Conservation (phyloP, 176 grass and related monocot species). For the Aegilops tauschii region DNA sequence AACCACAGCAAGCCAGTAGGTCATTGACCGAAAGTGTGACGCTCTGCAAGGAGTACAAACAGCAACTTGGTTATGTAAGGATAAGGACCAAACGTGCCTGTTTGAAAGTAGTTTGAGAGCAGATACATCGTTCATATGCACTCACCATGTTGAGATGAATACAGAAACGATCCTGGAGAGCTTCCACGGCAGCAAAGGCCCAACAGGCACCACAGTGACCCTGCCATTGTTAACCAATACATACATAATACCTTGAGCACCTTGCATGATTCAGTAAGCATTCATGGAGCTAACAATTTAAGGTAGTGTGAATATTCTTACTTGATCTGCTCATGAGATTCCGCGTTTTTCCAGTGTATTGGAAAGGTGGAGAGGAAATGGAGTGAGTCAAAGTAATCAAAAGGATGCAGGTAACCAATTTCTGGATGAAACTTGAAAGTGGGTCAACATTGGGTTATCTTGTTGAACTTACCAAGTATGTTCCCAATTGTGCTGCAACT, state of each 20-base stretch:
- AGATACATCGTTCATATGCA: background rate
- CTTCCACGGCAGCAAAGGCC: constrained; percentile 91
- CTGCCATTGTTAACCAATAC: constrained; percentile 35
- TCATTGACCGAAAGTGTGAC: constrained; percentile 89
- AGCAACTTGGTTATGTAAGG: background rate
- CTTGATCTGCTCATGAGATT: constrained; percentile 65
- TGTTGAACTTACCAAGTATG: constrained; percentile 67
- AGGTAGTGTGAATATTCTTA: constrained; percentile 37
- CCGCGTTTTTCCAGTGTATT: constrained; percentile 9
- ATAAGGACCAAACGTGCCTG: background rate
- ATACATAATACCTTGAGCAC: constrained; percentile 18
- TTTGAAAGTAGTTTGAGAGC: constrained; percentile 9
- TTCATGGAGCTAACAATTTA: background rate
- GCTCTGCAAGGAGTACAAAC: constrained; percentile 47
- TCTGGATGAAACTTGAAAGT: background rate
- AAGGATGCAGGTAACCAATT: background rate
- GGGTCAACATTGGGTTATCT: background rate
- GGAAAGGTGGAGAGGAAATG: background rate
- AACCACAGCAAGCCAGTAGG: constrained; percentile 85
- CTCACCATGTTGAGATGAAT: constrained; percentile 72
- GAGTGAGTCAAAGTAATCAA: background rate
- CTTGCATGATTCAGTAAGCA: background rate
- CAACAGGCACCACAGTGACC: constrained; percentile 95
- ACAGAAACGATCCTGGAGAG: constrained; percentile 88
- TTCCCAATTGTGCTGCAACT: constrained; percentile 74